Percentiles rank a stretch among this genome's conserved stretches.
These are phyloP conservation scores for Eucalyptus curtisii DNA, from an alignment of 345 rosid genomes.

Conservation along the genomic window DNA sequence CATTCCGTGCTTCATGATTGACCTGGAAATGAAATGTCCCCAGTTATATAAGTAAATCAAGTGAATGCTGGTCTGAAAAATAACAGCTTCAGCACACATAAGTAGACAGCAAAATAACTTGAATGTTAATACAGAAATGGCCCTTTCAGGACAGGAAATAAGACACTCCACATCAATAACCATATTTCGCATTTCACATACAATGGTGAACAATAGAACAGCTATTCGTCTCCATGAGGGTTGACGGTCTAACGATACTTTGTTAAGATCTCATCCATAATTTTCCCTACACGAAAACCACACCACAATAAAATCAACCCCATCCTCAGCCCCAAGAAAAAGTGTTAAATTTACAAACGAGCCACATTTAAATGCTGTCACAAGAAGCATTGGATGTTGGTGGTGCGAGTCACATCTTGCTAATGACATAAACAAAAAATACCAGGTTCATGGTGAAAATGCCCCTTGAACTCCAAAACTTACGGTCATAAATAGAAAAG, in stretches of 20 bases:
- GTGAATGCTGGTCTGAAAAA: neutral
- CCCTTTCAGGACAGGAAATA: neutral
- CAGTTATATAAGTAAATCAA: neutral
- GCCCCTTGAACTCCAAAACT: neutral
- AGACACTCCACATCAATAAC: neutral
- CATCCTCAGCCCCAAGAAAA: neutral
- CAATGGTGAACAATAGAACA: neutral
- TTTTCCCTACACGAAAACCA: neutral
- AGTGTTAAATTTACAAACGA: neutral
- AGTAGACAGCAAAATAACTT: neutral
- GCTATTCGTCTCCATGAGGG: neutral
- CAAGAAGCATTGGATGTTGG: neutral
- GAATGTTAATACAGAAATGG: neutral
- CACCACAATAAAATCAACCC: neutral
- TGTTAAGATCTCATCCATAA: neutral
- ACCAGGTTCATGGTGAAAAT: neutral
- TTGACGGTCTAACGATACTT: neutral
- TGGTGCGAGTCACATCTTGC: neutral
- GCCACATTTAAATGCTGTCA: neutral
- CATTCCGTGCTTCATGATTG: constrained; percentile 44
- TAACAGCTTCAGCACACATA: neutral
- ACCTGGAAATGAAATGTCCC: constrained; percentile 26
- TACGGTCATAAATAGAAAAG: too few relatives aligned
- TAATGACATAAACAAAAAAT: neutral
- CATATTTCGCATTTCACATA: neutral